Conservation (phyloP, 108 stramenopile genomes). For the Bacterosira constricta region DNA sequence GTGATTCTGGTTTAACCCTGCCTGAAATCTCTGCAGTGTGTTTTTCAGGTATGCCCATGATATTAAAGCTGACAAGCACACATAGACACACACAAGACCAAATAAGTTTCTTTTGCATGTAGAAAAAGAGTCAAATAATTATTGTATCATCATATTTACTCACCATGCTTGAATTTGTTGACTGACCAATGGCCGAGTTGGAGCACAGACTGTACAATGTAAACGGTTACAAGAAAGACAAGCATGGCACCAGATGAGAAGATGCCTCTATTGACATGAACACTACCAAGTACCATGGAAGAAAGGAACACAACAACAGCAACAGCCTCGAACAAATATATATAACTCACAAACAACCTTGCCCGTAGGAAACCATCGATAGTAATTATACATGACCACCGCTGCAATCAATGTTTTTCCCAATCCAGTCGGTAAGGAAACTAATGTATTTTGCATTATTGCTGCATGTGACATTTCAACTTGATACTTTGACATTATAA, state of each 20-base stretch:
- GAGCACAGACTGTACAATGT: conserved; percentile 68
- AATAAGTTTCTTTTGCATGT: neutral
- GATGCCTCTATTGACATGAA: too few species aligned
- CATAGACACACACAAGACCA: neutral
- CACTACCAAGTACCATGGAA: neutral
- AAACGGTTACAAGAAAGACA: too few species aligned
- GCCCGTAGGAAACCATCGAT: conserved; percentile 83
- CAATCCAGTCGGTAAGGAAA: conserved; percentile 94
- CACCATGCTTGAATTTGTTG: conserved; percentile 94
- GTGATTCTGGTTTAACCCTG: conserved; percentile 40
- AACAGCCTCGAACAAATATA: neutral
- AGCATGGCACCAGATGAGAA: too few species aligned
- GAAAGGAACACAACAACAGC: neutral
- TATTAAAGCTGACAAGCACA: conserved; percentile 8
- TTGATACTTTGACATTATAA: conserved; percentile 66
- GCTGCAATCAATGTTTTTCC: conserved; percentile 99
- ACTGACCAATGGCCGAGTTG: conserved; percentile 93
- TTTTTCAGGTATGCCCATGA: conserved; percentile 72
- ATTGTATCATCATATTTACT: conserved; percentile 50
- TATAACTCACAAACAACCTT: conserved; percentile 58
- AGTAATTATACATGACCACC: conserved; percentile 98
- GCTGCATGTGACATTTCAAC: conserved; percentile 73
- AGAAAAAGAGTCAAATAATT: conserved; percentile 1
- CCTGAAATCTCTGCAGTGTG: conserved; percentile 87
- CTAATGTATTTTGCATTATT: conserved; percentile 90